A percentile compares a stretch with the other conserved stretches of the same genome.
Evolutionary conservation across 192 early-diverging fungal species (phyloP).

Genomic region (Jimgerdemannia flammicorona): DNA sequence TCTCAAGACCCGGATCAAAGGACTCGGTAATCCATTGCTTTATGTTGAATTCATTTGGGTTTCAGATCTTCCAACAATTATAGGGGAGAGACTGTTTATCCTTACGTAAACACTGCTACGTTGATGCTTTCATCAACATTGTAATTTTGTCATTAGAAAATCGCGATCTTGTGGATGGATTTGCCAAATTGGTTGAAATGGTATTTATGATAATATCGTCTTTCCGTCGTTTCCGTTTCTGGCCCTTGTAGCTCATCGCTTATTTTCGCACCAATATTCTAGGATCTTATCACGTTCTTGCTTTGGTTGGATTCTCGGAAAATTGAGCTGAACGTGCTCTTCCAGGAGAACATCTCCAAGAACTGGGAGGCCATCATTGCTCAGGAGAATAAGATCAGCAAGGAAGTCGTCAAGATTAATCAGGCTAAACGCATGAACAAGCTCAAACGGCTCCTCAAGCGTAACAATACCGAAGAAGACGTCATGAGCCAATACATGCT

Average conservation of each 20-base stretch:
- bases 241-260: neutral
- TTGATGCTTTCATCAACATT: neutral
- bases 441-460: conserved; percentile 45
- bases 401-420: conserved; percentile 42
- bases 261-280: no score
- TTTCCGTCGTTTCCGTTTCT: neutral
- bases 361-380: conserved; percentile 55
- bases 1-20: conserved; percentile 35
- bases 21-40: conserved; percentile 18
- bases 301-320: conserved; percentile 52
- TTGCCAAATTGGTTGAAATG: conserved; percentile 51
- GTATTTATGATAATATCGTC: conserved; percentile 19
- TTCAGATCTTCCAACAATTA: neutral
- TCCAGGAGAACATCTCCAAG: conserved; percentile 48
- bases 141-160: conserved; percentile 19
- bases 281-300: conserved; percentile 51
- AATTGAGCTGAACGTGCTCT: conserved; percentile 49
- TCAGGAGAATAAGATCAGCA: conserved; percentile 45
- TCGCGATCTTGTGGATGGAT: conserved; percentile 52
- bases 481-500: conserved; percentile 44
- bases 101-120: neutral
- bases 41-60: neutral
- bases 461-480: conserved; percentile 36
- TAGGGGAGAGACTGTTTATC: neutral
- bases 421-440: conserved; percentile 45